Base-by-base conservation (phyloP, 225 moss, liverwort and hornwort species). In the Polytrichum commune region DNA sequence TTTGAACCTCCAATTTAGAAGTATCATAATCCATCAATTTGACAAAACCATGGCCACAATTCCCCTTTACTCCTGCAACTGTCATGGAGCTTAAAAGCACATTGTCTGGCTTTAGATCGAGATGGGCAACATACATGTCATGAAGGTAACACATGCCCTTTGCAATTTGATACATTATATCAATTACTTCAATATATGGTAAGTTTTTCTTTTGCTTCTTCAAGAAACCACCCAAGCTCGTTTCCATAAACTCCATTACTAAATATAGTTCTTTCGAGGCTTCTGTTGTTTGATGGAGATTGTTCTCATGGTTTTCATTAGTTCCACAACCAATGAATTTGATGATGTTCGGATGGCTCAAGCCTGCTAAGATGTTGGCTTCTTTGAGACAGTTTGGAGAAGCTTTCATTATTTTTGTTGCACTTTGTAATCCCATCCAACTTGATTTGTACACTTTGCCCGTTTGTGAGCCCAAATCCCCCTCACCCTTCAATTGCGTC, bases 321-420 rank as follows among this genome's bases (percentile, higher is more conserved):
- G 2, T 69, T 19, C 78, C 73, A 60, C 73, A 64, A 53, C 73
- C 69, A 29, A 73, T 32, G 16, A 73, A 78, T 57, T 72, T 78
- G 19, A 78, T 65, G 20, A 78, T 68, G 8, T 19, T 27, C 8
- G 73, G 78, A 65, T 73, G 72, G 29, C 69, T 78, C 38, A 69
- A 60, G 33, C 38, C 7, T 24, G 64, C 64, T 9, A 78, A 24
- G 33, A 78, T 69, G n/a, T 25, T 27, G 58, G 65, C 73, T 60
- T 69, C 78, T 29, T 78, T 78, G 24, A 6, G 23, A 69, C 73
- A 73, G 24, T 54, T 8, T 3, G 32, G 27, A 27, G 20, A 19
- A 29, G 69, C 78, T 1, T 33, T 55, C 24, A 69, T 54, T 20
- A 73, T 64, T 29, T 78, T 78, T 53, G 68, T 73, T 68, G 69